These are phyloP conservation scores for Microcos paniculata DNA, from an alignment of 345 rosid species.

Conservation along the genomic window DNA sequence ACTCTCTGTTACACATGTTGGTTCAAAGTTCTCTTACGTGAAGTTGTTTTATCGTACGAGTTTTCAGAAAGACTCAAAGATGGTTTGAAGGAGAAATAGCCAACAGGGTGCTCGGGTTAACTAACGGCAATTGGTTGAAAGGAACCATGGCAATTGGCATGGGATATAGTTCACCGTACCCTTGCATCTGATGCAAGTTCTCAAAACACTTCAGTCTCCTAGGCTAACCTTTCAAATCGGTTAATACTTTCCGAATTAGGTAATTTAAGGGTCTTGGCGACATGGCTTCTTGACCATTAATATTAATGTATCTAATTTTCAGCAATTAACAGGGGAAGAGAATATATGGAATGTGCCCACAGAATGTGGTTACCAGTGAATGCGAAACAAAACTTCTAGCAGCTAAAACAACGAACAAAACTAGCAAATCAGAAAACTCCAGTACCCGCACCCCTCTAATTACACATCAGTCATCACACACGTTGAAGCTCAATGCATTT, in stretches of 20 bases:
- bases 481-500: neutral
- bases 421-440: neutral
- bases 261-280: neutral
- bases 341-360: neutral
- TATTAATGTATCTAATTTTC: too few species aligned
- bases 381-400: neutral
- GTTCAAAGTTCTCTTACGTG: neutral
- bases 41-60: neutral
- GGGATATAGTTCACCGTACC: neutral
- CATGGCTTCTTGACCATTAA: too few species aligned
- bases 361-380: neutral
- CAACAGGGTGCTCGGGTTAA: neutral
- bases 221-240: neutral
- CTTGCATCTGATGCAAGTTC: neutral
- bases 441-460: neutral
- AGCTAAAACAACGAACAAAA: neutral
- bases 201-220: too few species aligned
- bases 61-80: neutral
- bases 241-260: neutral
- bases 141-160: neutral
- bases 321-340: neutral
- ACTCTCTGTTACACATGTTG: neutral
- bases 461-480: neutral
- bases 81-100: neutral
- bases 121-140: too few species aligned